Evolutionary conservation across 2,329 filamentous ascomycete species (phyloP), one percentile per base, ranked within the genome.

Genomic region (Penicillium sp.): DNA sequence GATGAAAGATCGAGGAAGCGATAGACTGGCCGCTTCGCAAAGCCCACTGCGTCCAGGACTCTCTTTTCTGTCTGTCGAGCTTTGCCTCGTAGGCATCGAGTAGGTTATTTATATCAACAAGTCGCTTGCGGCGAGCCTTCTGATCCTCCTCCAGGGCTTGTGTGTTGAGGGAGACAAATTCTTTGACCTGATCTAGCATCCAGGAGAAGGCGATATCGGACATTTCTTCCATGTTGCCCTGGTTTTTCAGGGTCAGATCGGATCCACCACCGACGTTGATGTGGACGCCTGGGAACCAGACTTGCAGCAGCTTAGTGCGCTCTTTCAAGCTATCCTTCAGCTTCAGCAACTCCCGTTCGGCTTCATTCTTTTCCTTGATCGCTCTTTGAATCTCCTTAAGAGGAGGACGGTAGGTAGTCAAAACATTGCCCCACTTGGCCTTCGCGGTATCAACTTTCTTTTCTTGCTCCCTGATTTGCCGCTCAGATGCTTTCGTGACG

Each of bases 241-340:
- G 48, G 19, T 66, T 52, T 14, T 56, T 41, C n/a, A 63, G 44
- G 5, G 68, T 65, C 22, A 72, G 68, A 3, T 52, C 52, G 43
- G 76, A 78, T 0, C 80, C 79, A 26, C 82, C 82, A 3, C 82
- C 82, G 2, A 83, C 70, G 54, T 83, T 81, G 10, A 77, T 75
- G 62, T 85, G 82, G 27, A 75, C 77, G 10, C 82, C 82, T 0
- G 82, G 81, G 54, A 84, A 84, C 82, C 82, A 84, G 9, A 80
- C 79, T 65, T 84, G 82, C n/a, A 77, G 74, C 27, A 84, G 67
- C 26, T 63, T 69, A n/a, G 69, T 62, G 31, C 61, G 58, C 11
- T 48, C n/a, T 8, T 45, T 21, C 5, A 55, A 44, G 39, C 59
- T 53, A n/a, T 61, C 60, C 5, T 22, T 6, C 39, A 41, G 19